Conservation (phyloP, 257 asterid genomes). For the Solanum gandarillasii region DNA sequence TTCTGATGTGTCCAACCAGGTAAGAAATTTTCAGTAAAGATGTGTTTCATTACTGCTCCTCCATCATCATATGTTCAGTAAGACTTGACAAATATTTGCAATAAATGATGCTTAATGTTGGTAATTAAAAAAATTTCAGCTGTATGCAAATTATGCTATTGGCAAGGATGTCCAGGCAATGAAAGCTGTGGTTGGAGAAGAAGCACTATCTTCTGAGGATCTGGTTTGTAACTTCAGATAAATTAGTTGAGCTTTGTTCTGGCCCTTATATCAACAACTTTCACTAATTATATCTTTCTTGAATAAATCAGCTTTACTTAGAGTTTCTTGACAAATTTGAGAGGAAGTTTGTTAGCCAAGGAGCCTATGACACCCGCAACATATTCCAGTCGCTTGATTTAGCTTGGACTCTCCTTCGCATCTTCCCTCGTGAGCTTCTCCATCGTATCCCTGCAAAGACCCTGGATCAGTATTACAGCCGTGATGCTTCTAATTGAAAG, state of each 20-base stretch:
- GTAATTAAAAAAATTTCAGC: conserved; percentile 7
- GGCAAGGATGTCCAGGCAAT: conserved; percentile 49
- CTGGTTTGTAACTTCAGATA: conserved; percentile 17
- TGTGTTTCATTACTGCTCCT: not conserved
- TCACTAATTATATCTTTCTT: not conserved
- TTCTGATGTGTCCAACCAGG: conserved; percentile 97
- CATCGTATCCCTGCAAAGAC: conserved; percentile 99
- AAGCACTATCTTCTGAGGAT: conserved; percentile 46
- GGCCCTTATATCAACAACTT: not conserved
- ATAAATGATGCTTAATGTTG: not conserved
- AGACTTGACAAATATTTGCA: not conserved
- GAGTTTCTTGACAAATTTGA: conserved; percentile 48
- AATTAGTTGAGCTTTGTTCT: not conserved
- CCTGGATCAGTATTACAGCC: conserved; percentile 76
- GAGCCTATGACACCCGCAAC: conserved; percentile 46
- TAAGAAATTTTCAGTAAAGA: not conserved
- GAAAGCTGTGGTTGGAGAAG: conserved; percentile 57
- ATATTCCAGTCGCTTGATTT: conserved; percentile 83
- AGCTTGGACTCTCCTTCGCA: conserved; percentile 97
- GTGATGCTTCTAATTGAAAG: conserved; percentile 65
- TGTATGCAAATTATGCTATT: conserved; percentile 39
- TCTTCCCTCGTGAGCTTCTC: conserved; percentile 94
- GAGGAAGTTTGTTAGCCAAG: conserved; percentile 46
- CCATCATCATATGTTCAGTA: not conserved
- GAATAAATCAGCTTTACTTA: conserved; percentile 25